These are phyloP conservation scores for Barnettozyma californica DNA, from an alignment of 805 yeast genomes.

Conservation along the genomic window DNA sequence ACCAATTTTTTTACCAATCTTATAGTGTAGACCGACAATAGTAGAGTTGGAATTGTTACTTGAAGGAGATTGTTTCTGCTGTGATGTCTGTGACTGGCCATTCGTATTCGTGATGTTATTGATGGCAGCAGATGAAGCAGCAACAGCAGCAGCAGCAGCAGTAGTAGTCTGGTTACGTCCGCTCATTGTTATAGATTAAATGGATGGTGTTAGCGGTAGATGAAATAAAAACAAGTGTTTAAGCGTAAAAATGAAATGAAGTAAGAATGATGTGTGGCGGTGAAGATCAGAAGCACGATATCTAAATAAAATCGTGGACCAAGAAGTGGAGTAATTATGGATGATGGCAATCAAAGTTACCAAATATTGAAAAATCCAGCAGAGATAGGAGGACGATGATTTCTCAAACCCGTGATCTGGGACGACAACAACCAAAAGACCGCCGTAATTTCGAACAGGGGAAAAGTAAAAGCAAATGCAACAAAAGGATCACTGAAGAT, in stretches of 20 bases:
- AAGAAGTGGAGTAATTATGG: background rate
- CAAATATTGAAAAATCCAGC: background rate
- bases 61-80: slow-evolving; percentile 7
- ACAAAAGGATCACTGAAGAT: background rate
- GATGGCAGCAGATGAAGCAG: slow-evolving; percentile 26
- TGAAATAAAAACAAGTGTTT: background rate
- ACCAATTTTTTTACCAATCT: slow-evolving; percentile 78
- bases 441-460: background rate
- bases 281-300: background rate
- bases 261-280: background rate
- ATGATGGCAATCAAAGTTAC: background rate
- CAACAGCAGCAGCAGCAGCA: slow-evolving; percentile 25
- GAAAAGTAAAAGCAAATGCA: background rate
- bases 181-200: slow-evolving; percentile 6
- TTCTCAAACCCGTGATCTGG: background rate
- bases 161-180: slow-evolving; percentile 4
- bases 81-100: slow-evolving; percentile 2
- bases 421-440: background rate
- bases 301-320: background rate
- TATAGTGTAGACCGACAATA: slow-evolving; percentile 56
- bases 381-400: background rate
- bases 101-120: slow-evolving; percentile 23
- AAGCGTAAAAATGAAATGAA: background rate
- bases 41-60: slow-evolving; percentile 19
- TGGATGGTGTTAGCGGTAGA: background rate